Percentiles rank a stretch among this genome's conserved stretches.
Conservation (phyloP, 2,329 filamentous ascomycete genomes). For the Epichloe gansuensis region DNA sequence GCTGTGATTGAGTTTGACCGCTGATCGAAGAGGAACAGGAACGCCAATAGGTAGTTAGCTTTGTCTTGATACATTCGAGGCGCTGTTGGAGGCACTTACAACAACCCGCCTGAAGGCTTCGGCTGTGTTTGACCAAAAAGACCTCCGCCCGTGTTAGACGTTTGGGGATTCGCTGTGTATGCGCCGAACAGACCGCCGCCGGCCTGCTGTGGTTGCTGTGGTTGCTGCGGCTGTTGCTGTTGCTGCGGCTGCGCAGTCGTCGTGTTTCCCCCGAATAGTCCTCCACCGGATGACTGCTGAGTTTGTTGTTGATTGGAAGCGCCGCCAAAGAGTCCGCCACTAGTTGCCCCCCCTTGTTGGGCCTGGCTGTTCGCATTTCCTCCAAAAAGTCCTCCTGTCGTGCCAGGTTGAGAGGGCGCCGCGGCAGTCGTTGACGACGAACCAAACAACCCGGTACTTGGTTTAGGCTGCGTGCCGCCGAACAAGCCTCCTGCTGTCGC, state of each 20-base stretch:
- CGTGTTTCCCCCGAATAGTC: conserved; percentile 19
- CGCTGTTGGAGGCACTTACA: conserved; percentile 14
- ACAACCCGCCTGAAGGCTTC: conserved; percentile 18
- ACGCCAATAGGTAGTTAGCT: background rate
- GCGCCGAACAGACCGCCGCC: conserved; percentile 19
- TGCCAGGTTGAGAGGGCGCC: conserved; percentile 9
- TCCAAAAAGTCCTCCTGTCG: conserved; percentile 16
- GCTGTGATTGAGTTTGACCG: conserved; percentile 18
- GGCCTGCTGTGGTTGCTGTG: conserved; percentile 16
- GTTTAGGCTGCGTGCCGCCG: conserved; percentile 17
- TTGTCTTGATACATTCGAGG: background rate
- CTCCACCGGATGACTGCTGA: conserved; percentile 13
- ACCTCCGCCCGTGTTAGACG: conserved; percentile 10
- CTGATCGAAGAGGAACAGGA: conserved; percentile 7
- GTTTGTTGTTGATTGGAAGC: conserved; percentile 13
- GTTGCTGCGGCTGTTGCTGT: conserved; percentile 9
- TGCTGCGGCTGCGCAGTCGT: conserved; percentile 14
- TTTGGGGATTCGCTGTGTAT: conserved; percentile 8
- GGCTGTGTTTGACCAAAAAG: conserved; percentile 23
- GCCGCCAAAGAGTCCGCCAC: conserved; percentile 4
- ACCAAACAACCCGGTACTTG: conserved; percentile 19
- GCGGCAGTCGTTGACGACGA: conserved; percentile 13
- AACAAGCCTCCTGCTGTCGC: conserved; percentile 26
- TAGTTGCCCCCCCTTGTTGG: background rate
- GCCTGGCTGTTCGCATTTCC: conserved; percentile 10